These are phyloP conservation scores for Chaetomium fimeti DNA, from an alignment of 495 filamentous ascomycete species.

Conservation along the genomic window DNA sequence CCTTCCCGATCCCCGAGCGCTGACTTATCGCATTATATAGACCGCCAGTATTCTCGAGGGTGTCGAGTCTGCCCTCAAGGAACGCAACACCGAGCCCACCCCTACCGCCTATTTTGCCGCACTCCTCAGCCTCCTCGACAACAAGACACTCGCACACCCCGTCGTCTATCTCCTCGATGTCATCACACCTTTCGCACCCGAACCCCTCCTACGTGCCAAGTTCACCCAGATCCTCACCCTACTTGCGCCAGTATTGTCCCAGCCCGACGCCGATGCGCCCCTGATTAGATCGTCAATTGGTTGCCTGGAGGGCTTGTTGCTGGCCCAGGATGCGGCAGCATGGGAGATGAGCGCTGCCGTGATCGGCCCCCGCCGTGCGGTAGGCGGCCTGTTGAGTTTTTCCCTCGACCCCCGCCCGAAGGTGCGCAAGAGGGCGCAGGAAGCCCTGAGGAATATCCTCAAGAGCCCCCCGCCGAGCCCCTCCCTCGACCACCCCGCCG, in stretches of 20 bases:
- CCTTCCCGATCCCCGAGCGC: not conserved
- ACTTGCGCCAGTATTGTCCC: constrained; percentile 76
- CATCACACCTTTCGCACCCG: constrained; percentile 76
- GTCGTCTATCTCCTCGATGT: constrained; percentile 95
- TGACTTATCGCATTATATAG: constrained; percentile 46
- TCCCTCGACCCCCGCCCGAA: constrained; percentile 89
- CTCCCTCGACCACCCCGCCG: constrained; percentile 85
- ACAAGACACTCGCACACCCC: constrained; percentile 81
- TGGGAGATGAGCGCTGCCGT: constrained; percentile 84
- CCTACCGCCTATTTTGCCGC: constrained; percentile 95
- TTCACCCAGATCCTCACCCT: constrained; percentile 88
- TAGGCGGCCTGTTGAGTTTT: constrained; percentile 79
- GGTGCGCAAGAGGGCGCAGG: constrained; percentile 90
- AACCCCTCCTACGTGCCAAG: constrained; percentile 82
- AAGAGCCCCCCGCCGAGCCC: constrained; percentile 83
- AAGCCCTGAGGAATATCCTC: constrained; percentile 79
- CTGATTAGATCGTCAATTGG: constrained; percentile 87
- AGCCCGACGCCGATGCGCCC: constrained; percentile 81
- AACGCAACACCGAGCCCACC: constrained; percentile 76
- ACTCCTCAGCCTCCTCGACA: constrained; percentile 82
- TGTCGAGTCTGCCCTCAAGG: constrained; percentile 85
- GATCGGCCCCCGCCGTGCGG: constrained; percentile 82
- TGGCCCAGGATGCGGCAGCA: constrained; percentile 80
- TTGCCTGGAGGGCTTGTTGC: constrained; percentile 79
- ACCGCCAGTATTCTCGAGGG: constrained; percentile 84